phyloP scores from a whole-genome alignment of 129 eudicot species.

The Flaveria linearis region DNA sequence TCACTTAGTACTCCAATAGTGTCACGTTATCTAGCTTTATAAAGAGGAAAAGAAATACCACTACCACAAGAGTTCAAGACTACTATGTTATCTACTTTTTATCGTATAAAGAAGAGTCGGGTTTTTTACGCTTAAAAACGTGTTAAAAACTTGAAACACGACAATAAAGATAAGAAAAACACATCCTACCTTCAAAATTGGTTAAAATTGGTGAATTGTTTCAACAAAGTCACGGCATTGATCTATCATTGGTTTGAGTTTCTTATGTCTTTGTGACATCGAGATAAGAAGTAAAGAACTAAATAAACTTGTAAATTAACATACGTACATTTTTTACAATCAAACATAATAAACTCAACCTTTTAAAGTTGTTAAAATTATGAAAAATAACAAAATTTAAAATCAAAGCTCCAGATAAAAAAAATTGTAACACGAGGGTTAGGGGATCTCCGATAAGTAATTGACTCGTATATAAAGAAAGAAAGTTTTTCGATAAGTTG shows the following conservation, averaged over 20 bases:
- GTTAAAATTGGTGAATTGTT: background rate
- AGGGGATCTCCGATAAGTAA: too few species aligned
- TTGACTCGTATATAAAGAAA: too few species aligned
- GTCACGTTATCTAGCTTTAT: constrained; percentile 16
- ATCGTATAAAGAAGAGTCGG: background rate
- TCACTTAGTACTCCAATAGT: background rate
- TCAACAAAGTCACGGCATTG: background rate
- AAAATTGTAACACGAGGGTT: too few species aligned
- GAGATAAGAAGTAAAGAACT: too few species aligned
- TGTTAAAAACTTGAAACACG: background rate
- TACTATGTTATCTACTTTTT: background rate
- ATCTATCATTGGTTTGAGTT: background rate
- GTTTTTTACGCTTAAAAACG: background rate
- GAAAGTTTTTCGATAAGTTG: too few species aligned
- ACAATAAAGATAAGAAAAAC: background rate
- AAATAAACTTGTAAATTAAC: too few species aligned
- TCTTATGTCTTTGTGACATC: background rate
- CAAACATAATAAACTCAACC: too few species aligned
- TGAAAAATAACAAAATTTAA: too few species aligned
- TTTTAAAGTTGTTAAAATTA: too few species aligned
- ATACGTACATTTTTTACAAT: too few species aligned
- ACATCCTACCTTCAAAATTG: background rate
- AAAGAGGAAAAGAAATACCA: background rate
- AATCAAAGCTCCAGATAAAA: too few species aligned
- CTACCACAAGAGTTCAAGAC: background rate